phyloP scores from a whole-genome alignment of 2,329 filamentous ascomycete species.

The Stagonosporopsis rhizophila region DNA sequence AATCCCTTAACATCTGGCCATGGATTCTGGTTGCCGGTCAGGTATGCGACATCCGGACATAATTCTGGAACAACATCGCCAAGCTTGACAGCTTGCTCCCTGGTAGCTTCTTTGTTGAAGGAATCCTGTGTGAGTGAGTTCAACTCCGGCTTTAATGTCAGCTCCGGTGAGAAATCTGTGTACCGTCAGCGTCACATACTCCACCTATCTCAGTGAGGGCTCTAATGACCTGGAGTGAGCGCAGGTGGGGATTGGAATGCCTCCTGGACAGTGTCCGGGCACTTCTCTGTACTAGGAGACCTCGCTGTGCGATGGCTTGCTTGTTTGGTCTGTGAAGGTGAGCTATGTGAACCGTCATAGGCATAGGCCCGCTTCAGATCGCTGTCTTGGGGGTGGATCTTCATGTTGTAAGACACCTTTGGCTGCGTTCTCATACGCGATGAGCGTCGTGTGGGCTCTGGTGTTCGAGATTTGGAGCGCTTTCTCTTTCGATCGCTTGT shows the following conservation, averaged over 20 bases:
- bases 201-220: not conserved
- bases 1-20: constrained; percentile 19
- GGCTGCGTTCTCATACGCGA: constrained; percentile 27
- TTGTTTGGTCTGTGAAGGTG: constrained; percentile 7
- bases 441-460: constrained; percentile 31
- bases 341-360: constrained; percentile 8
- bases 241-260: not conserved
- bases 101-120: not conserved
- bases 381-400: constrained; percentile 40
- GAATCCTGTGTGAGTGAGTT: not conserved
- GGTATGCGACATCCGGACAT: not conserved
- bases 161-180: not conserved
- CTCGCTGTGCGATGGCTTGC: not conserved
- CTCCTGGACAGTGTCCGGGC: not conserved
- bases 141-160: not conserved
- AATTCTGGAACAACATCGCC: not conserved
- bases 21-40: not conserved
- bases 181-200: not conserved
- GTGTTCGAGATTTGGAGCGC: not conserved
- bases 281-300: too few relatives aligned
- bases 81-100: not conserved
- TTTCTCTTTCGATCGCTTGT: constrained; percentile 23
- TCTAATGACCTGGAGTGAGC: not conserved
- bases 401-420: constrained; percentile 35
- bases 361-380: constrained; percentile 19